Evolutionary conservation across 2,329 filamentous ascomycete species (phyloP).

Genomic region (Endocalyx cinctus): DNA sequence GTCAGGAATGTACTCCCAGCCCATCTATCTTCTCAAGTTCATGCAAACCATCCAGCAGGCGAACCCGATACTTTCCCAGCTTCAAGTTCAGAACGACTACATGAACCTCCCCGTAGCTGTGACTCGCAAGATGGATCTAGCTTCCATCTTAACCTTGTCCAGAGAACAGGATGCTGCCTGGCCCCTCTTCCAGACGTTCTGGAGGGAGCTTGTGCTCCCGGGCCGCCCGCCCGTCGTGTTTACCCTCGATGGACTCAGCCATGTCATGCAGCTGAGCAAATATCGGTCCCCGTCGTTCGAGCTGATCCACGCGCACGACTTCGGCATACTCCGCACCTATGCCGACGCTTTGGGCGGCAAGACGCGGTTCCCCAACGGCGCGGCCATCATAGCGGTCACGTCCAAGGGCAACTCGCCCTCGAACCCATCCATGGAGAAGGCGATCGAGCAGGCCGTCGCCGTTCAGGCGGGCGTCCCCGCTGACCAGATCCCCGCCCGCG

Average conservation of each 20-base stretch:
- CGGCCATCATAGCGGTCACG: conserved; percentile 70
- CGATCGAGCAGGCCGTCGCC: conserved; percentile 54
- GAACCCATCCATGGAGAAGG: conserved; percentile 63
- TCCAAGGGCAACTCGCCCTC: conserved; percentile 65
- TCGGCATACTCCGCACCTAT: conserved; percentile 72
- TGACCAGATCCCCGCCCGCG: conserved; percentile 31
- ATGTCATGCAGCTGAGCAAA: conserved; percentile 72
- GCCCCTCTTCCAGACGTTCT: conserved; percentile 75
- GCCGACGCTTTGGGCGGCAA: conserved; percentile 64
- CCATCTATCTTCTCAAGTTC: conserved; percentile 69
- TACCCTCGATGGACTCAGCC: conserved; percentile 71
- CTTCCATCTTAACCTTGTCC: conserved; percentile 64
- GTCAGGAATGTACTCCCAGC: conserved; percentile 69
- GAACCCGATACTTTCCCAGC: conserved; percentile 61
- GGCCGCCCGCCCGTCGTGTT: conserved; percentile 58
- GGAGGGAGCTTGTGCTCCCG: conserved; percentile 65
- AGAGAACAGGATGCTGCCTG: conserved; percentile 74
- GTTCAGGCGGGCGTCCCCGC: conserved; percentile 24
- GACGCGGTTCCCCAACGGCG: conserved; percentile 62
- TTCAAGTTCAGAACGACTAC: conserved; percentile 46
- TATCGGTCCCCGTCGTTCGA: conserved; percentile 71
- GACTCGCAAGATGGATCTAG: conserved; percentile 56
- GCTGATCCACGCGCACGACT: conserved; percentile 79
- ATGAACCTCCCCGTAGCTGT: conserved; percentile 56
- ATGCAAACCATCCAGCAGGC: conserved; percentile 68